Percentiles rank a stretch among this genome's conserved stretches.
Evolutionary conservation across 768 basidiomycete species (phyloP).

Genomic region (Auriculariales sp.): DNA sequence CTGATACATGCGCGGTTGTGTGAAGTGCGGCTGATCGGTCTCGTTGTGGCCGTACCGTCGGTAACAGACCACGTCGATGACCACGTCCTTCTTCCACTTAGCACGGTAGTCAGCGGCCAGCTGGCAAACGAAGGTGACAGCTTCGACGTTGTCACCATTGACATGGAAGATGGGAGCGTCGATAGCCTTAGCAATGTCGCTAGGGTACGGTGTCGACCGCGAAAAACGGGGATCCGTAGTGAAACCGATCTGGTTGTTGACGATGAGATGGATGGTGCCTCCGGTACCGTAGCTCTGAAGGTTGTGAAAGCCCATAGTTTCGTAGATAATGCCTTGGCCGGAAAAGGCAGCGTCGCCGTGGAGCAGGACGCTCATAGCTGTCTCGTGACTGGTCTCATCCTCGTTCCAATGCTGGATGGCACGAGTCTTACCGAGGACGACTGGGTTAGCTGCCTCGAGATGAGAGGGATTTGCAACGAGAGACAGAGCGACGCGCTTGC

Average conservation of each 20-base stretch:
- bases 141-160: slow-evolving; percentile 96
- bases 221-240: slow-evolving; percentile 97
- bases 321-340: slow-evolving; percentile 96
- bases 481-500: slow-evolving; percentile 94
- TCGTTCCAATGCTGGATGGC: slow-evolving; percentile 90
- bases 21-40: slow-evolving; percentile 97
- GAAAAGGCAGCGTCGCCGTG: slow-evolving; percentile 99
- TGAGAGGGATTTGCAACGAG: slow-evolving; percentile 98
- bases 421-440: slow-evolving; percentile 98
- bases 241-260: slow-evolving; percentile 99
- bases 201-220: slow-evolving; percentile 94
- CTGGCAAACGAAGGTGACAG: slow-evolving; percentile 96
- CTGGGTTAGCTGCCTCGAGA: slow-evolving; percentile 90
- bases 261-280: slow-evolving; percentile 94
- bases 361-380: slow-evolving; percentile 88
- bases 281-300: slow-evolving; percentile 93
- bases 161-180: slow-evolving; percentile 99
- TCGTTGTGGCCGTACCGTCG: slow-evolving; percentile 99
- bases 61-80: slow-evolving; percentile 97
- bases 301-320: slow-evolving; percentile 97
- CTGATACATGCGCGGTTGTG: slow-evolving; percentile 97
- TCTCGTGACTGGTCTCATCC: slow-evolving; percentile 64
- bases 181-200: slow-evolving; percentile 96
- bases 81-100: slow-evolving; percentile 97
- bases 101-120: slow-evolving; percentile 96